Evolutionary conservation across 2,329 filamentous ascomycete species (phyloP), one percentile per base, ranked within the genome.

Genomic region (Colletotrichum eleusines): DNA sequence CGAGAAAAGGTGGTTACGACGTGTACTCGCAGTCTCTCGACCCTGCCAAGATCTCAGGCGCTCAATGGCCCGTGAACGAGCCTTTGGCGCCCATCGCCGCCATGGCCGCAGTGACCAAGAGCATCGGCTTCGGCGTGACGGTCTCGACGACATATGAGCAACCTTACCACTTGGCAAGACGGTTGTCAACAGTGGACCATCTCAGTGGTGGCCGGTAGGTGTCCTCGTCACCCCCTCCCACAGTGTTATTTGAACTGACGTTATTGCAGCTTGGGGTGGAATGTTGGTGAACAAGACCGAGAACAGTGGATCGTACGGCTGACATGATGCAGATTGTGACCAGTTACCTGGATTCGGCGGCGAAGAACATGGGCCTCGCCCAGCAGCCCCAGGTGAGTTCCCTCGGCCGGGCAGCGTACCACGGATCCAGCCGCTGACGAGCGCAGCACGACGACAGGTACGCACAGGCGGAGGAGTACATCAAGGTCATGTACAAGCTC

Each of bases 51-150:
- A 80, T 84, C 7, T 89, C 89, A 0, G 91, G 89, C 0, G 88
- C 90, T 0, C 90, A 93, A 78, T 93, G 90, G 87, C 91, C 91
- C 0, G 88, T 92, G 23, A 92, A 92, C 33, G 91, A 93, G 76
- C 91, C 91, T 0, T 76, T 93, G 2, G 85, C 87, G 1, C 85
- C 90, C 0, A 84, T 93, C 1, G 85, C 90, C 1, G 90, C 90
- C 0, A 92, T 93, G 90, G 91, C 91, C 1, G 90, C 91, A 0
- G 91, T 83, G 0, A 93, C 91, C 0, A 86, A 90, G 75, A 91
- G 84, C 71, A 87, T 94, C 35, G 89, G 87, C 0, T 93, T 93
- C 73, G 91, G 91, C 0, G 89, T 93, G 6, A 93, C 91, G 0
- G 87, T 90, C 1, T 88, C 88, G 2, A 92, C 91, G 1, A 92